Conservation (phyloP, 2,329 filamentous ascomycete species). For the Cercospora citrullina region DNA sequence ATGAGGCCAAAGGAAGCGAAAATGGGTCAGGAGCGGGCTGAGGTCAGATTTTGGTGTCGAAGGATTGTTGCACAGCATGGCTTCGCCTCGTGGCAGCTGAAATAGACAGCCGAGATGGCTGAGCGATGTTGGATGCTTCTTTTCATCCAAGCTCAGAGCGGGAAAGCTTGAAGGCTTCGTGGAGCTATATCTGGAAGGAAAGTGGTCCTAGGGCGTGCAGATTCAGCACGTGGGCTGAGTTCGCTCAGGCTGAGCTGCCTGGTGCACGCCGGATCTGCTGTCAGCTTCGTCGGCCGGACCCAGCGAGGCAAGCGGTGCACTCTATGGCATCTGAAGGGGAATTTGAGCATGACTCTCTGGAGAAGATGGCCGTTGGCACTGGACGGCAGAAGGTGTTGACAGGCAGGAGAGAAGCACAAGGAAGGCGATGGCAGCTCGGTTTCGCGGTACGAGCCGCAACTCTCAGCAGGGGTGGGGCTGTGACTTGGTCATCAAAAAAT, state of each 20-base stretch:
- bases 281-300: background rate
- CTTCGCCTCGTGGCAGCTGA: conserved; percentile 1
- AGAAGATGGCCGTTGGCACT: background rate
- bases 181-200: background rate
- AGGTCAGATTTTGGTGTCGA: background rate
- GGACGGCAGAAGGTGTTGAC: background rate
- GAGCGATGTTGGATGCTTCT: conserved; percentile 1
- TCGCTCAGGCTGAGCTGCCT: background rate
- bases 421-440: background rate
- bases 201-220: background rate
- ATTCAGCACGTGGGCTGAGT: background rate
- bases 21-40: conserved; percentile 6
- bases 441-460: conserved; percentile 1
- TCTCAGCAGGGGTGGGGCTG: background rate
- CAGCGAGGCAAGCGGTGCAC: background rate
- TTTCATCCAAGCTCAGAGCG: background rate
- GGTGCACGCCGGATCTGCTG: background rate
- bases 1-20: background rate
- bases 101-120: conserved; percentile 6
- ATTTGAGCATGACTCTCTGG: background rate
- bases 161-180: background rate
- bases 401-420: too few relatives aligned
- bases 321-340: background rate
- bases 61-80: conserved; percentile 6
- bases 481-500: conserved; percentile 12